Evolutionary conservation across 2,329 filamentous ascomycete genomes (phyloP).

Genomic region (Pseudogymnoascus sp.): DNA sequence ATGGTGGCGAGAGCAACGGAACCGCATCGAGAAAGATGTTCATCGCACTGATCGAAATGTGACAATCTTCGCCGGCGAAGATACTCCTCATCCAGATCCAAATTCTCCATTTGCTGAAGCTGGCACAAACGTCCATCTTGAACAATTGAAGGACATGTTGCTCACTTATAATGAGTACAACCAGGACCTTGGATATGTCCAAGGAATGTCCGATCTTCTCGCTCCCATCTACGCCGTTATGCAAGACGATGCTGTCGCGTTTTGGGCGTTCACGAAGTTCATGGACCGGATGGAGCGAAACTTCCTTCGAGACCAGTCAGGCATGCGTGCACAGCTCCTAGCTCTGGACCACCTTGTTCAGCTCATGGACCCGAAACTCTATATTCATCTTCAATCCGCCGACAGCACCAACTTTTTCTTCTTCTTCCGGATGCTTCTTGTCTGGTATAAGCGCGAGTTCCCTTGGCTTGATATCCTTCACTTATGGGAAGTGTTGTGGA

Average conservation of each 20-base stretch:
- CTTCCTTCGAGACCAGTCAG: constrained; percentile 89
- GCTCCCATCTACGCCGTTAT: constrained; percentile 94
- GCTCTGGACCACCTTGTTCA: constrained; percentile 92
- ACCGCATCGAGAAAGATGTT: constrained; percentile 97
- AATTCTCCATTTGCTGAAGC: constrained; percentile 87
- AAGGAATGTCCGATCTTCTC: constrained; percentile 96
- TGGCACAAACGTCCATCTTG: constrained; percentile 93
- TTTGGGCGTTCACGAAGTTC: constrained; percentile 92
- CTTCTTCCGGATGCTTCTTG: constrained; percentile 97
- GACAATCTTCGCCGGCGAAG: constrained; percentile 91
- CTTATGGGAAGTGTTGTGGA: constrained; percentile 92
- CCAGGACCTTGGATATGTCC: constrained; percentile 88
- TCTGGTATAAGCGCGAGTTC: constrained; percentile 99
- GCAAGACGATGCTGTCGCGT: constrained; percentile 93
- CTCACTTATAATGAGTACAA: constrained; percentile 99
- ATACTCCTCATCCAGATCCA: constrained; percentile 92
- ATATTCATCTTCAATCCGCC: constrained; percentile 77
- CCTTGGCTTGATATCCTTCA: constrained; percentile 77
- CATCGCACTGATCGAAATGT: constrained; percentile 93
- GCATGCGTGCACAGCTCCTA: constrained; percentile 86
- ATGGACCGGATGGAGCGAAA: constrained; percentile 99
- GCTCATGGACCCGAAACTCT: constrained; percentile 92
- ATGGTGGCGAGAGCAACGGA: constrained; percentile 94
- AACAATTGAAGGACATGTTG: constrained; percentile 99
- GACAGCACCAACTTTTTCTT: constrained; percentile 99